Conservation (phyloP, 352 stramenopile genomes). For the Pythium volutum region DNA sequence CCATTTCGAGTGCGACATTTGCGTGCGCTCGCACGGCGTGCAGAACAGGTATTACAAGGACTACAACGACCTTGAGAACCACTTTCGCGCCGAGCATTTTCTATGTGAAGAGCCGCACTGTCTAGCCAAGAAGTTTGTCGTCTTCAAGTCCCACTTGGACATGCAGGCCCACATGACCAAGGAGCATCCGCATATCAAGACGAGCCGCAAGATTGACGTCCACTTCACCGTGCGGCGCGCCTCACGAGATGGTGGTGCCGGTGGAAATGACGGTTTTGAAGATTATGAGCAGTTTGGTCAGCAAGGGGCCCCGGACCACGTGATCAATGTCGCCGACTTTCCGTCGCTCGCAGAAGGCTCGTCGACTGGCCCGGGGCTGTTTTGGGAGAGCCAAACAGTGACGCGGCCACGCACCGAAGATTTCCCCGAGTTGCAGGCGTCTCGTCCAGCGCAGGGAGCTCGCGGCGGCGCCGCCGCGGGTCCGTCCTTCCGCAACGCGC, state of each 20-base stretch:
- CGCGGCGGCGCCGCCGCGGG: constrained; percentile 18
- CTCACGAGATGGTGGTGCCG: constrained; percentile 31
- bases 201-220: constrained; percentile 83
- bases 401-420: constrained; percentile 55
- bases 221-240: constrained; percentile 78
- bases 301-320: constrained; percentile 28
- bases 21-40: constrained; percentile 65
- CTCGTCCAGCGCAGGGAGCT: constrained; percentile 4
- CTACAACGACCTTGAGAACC: constrained; percentile 89
- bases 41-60: constrained; percentile 92
- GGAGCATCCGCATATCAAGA: constrained; percentile 85
- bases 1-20: constrained; percentile 92
- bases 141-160: constrained; percentile 87
- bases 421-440: constrained; percentile 54
- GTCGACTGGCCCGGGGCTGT: constrained; percentile 33
- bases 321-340: constrained; percentile 86
- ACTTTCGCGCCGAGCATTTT: constrained; percentile 88
- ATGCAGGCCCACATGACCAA: constrained; percentile 77
- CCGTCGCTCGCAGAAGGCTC: constrained; percentile 49
- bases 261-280: constrained; percentile 39
- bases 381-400: constrained; percentile 66
- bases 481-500: constrained; percentile 65
- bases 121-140: constrained; percentile 86
- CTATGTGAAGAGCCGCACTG: constrained; percentile 84
- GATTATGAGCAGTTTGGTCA: constrained; percentile 47